Conservation (phyloP, 768 basidiomycete species). For the Russula brevipes region DNA sequence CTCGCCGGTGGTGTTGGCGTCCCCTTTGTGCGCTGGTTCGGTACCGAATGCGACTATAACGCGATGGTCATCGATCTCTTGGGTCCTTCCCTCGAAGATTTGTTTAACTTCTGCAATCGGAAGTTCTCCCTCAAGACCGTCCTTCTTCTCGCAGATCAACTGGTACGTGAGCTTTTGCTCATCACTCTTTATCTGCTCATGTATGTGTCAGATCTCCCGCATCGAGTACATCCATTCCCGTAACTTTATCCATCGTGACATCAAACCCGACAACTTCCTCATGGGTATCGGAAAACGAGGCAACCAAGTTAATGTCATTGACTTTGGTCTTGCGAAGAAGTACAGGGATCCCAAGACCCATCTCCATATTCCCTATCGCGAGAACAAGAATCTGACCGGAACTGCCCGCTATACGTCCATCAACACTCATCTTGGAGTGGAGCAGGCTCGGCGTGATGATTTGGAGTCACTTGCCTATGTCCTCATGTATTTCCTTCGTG, state of each 20-base stretch:
- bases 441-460: constrained; percentile 97
- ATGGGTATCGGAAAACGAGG: constrained; percentile 99
- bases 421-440: constrained; percentile 97
- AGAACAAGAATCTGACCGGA: constrained; percentile 99
- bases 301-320: constrained; percentile 98
- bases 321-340: constrained; percentile 98
- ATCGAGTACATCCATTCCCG: constrained; percentile 99
- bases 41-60: constrained; percentile 97
- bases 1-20: constrained; percentile 98
- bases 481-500: constrained; percentile 99
- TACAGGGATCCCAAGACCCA: constrained; percentile 99
- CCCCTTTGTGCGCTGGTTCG: constrained; percentile 95
- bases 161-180: constrained; percentile 48
- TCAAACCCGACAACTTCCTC: constrained; percentile 99
- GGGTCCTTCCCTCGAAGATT: constrained; percentile 84
- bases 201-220: constrained; percentile 73
- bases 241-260: constrained; percentile 96
- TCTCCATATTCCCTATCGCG: constrained; percentile 97
- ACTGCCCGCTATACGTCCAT: constrained; percentile 99
- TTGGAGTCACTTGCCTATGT: constrained; percentile 98
- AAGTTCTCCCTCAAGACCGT: constrained; percentile 98
- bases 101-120: constrained; percentile 95
- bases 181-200: constrained; percentile 9
- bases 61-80: constrained; percentile 99
- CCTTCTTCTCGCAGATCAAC: constrained; percentile 90